A percentile compares a stretch with the other conserved stretches of the same genome.
phyloP scores from a whole-genome alignment of 2,329 filamentous ascomycete genomes.

The Colletotrichum simmondsii region DNA sequence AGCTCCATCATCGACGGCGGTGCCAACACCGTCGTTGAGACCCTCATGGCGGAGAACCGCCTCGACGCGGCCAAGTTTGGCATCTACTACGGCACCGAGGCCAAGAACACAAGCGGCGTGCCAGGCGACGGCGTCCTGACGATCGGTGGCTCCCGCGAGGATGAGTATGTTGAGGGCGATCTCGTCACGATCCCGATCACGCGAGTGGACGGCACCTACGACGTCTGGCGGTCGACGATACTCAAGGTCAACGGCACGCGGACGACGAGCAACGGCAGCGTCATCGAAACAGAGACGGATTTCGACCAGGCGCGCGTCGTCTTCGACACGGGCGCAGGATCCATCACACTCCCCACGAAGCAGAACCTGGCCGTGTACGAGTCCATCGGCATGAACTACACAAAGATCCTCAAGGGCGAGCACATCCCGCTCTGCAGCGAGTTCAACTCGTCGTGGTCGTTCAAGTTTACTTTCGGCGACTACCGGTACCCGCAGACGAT shows the following conservation, averaged over 20 bases:
- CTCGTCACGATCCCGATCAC: constrained; percentile 33
- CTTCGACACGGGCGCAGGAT: constrained; percentile 47
- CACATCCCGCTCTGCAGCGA: constrained; percentile 47
- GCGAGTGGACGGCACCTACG: constrained; percentile 33
- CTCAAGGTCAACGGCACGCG: constrained; percentile 35
- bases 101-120: constrained; percentile 31
- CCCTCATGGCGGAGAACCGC: constrained; percentile 40
- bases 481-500: constrained; percentile 31
- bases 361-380: constrained; percentile 42
- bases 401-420: constrained; percentile 40
- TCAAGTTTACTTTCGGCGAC: constrained; percentile 40
- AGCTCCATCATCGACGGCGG: constrained; percentile 42
- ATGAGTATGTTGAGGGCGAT: constrained; percentile 39
- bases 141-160: constrained; percentile 45
- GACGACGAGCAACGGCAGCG: constrained; percentile 4
- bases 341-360: constrained; percentile 40
- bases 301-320: constrained; percentile 35
- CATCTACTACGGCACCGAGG: constrained; percentile 42
- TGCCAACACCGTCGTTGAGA: constrained; percentile 45
- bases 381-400: constrained; percentile 49
- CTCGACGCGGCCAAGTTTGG: constrained; percentile 46
- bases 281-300: constrained; percentile 4
- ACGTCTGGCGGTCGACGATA: constrained; percentile 45
- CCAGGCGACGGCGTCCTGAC: constrained; percentile 41
- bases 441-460: constrained; percentile 48